Evolutionary conservation across 768 basidiomycete species (phyloP), one percentile per base, ranked within the genome.

Genomic region (Dendrothele bispora): DNA sequence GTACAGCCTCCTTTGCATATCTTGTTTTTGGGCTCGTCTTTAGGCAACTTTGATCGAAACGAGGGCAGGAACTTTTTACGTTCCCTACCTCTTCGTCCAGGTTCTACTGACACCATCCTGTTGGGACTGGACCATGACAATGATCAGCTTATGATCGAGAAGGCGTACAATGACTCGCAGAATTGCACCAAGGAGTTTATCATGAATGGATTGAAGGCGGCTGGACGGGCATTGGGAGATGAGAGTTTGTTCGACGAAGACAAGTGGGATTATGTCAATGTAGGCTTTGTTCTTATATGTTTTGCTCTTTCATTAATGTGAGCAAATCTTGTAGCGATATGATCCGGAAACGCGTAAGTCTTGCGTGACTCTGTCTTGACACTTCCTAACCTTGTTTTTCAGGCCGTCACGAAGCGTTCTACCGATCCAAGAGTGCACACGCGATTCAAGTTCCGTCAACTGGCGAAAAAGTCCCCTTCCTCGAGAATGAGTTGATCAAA

Each of bases 121-220:
- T 74, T 99, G 8, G 95, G 95, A n/a, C 68, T 98, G 36, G 95
- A 98, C 64, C 91, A 92, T 47, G 80, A 86, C 61, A 86, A 89
- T 54, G 78, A 78, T 29, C 74, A 75, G 46, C 61, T 67, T n/a
- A 70, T 78, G 51, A 87, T 98, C 46, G 90, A 95, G 61, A 62
- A 71, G 17, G 95, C 95, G 0, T 98, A 98, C 67, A 86, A 95
- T 56, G 94, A 97, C 56, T 70, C 73, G 4, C 75, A 79, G 50
- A 91, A 88, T 3, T 68, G 82, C 53, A 92, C 91, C 1, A 73
- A 69, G 56, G 68, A 68, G 10, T 95, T 97, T 60, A 88, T 95
- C 52, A 84, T 94, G 80, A 93, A 97, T 57, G 93, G 89, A 0
- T 73, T 95, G 44, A 76, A 68, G 46, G 79, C 72, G 7, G 88